Evolutionary conservation across 441 rosid genomes (phyloP).

Genomic region (Capsella rubella): DNA sequence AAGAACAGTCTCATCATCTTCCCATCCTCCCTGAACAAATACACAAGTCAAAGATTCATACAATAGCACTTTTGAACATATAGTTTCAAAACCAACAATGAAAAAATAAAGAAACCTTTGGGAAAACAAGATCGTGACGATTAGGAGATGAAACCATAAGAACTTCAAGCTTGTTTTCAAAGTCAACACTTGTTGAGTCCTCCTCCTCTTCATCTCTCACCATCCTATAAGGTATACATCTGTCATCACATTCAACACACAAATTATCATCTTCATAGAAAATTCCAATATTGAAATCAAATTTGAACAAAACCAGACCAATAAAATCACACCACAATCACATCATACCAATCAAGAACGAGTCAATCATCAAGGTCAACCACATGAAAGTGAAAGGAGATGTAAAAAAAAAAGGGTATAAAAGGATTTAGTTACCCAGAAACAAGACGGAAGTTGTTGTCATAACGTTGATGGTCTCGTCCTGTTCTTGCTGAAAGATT

Average conservation of each 20-base stretch:
- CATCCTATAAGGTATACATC: constrained; percentile 69
- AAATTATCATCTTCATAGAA: too few relatives aligned
- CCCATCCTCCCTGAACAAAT: constrained; percentile 90
- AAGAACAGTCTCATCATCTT: constrained; percentile 79
- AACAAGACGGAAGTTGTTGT: constrained; percentile 74
- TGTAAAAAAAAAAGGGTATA: background rate
- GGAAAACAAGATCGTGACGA: constrained; percentile 72
- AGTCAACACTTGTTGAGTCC: constrained; percentile 39
- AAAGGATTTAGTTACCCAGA: constrained; percentile 57
- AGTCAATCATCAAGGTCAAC: constrained; percentile 22
- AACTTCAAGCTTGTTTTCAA: constrained; percentile 54
- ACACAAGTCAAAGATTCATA: background rate
- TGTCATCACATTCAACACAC: constrained; percentile 16
- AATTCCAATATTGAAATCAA: too few relatives aligned
- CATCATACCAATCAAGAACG: constrained; percentile 9
- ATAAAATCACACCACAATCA: background rate
- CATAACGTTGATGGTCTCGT: constrained; percentile 75
- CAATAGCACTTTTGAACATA: background rate
- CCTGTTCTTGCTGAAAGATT: constrained; percentile 56
- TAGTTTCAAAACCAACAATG: background rate
- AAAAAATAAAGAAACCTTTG: constrained; percentile 59
- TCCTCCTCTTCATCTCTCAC: constrained; percentile 49
- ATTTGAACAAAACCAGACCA: background rate
- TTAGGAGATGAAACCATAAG: constrained; percentile 78
- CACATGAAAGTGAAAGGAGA: constrained; percentile 1